Conservation (phyloP, 768 basidiomycete species). For the Lyophyllum decastes region DNA sequence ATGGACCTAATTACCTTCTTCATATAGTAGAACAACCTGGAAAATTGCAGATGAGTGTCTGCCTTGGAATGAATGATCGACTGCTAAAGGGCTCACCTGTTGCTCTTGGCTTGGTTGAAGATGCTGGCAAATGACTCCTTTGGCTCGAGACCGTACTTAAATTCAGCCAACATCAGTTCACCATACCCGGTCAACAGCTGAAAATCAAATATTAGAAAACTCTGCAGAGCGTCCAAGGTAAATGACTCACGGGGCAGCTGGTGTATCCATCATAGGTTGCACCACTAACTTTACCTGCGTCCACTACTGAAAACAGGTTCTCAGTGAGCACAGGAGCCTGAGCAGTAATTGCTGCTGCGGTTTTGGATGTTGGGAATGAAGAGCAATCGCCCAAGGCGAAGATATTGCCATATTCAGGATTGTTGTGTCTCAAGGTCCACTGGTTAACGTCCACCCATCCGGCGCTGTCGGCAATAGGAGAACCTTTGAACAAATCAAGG, state of each 20-base stretch:
- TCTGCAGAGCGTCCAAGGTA: neutral
- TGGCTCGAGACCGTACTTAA: slow-evolving; percentile 88
- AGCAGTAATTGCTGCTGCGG: slow-evolving; percentile 89
- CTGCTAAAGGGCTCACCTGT: slow-evolving; percentile 49
- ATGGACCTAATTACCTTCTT: slow-evolving; percentile 59
- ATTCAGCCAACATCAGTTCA: slow-evolving; percentile 86
- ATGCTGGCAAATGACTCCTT: slow-evolving; percentile 79
- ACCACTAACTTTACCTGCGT: slow-evolving; percentile 65
- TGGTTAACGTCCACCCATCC: slow-evolving; percentile 92
- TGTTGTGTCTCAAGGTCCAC: slow-evolving; percentile 79
- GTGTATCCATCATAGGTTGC: slow-evolving; percentile 90
- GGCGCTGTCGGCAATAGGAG: slow-evolving; percentile 73
- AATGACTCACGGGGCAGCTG: slow-evolving; percentile 72
- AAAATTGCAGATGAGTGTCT: neutral
- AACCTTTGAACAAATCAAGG: slow-evolving; percentile 73
- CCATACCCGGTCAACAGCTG: slow-evolving; percentile 83
- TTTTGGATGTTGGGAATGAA: slow-evolving; percentile 93
- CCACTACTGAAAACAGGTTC: slow-evolving; percentile 77
- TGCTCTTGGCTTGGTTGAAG: slow-evolving; percentile 76
- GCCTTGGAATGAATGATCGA: neutral
- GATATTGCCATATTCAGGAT: slow-evolving; percentile 78
- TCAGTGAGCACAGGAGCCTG: slow-evolving; percentile 91
- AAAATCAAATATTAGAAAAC: slow-evolving; percentile 5
- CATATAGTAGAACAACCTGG: slow-evolving; percentile 80
- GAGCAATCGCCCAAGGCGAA: slow-evolving; percentile 94